Percentiles rank a stretch among this genome's conserved stretches.
phyloP scores from a whole-genome alignment of 2,329 filamentous ascomycete species.

The Monosporascus sp. region DNA sequence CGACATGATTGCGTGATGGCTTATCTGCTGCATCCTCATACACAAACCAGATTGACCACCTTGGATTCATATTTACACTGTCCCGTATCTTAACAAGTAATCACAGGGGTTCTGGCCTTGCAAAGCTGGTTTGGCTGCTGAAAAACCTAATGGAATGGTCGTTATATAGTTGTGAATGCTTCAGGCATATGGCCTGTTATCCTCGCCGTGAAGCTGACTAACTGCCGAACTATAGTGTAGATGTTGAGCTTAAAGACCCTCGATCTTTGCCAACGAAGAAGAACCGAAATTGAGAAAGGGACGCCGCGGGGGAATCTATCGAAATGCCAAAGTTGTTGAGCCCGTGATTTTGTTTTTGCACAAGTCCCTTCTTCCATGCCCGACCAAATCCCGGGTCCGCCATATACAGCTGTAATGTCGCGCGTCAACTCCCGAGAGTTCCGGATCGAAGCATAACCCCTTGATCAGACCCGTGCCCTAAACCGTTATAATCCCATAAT shows the following conservation, averaged over 20 bases:
- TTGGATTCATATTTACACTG: too few relatives aligned
- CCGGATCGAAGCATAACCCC: slow-evolving; percentile 8
- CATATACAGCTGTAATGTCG: slow-evolving; percentile 22
- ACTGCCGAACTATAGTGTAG: slow-evolving; percentile 20
- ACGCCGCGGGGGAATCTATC: slow-evolving; percentile 26
- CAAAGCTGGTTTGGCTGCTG: neutral
- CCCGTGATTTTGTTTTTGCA: slow-evolving; percentile 16
- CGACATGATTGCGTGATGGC: too few relatives aligned
- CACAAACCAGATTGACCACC: too few relatives aligned
- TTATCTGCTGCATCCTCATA: too few relatives aligned
- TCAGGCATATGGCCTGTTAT: slow-evolving; percentile 17
- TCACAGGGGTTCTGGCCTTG: too few relatives aligned
- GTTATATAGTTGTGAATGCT: slow-evolving; percentile 21
- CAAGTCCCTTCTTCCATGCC: slow-evolving; percentile 13
- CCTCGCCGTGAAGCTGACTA: slow-evolving; percentile 17
- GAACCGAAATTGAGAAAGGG: slow-evolving; percentile 14
- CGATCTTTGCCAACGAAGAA: slow-evolving; percentile 16
- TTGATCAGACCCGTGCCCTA: slow-evolving; percentile 11
- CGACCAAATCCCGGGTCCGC: slow-evolving; percentile 12
- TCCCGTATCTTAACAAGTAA: too few relatives aligned
- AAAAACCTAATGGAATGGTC: slow-evolving; percentile 9
- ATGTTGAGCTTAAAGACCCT: slow-evolving; percentile 14
- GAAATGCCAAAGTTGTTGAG: slow-evolving; percentile 16
- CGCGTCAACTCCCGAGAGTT: slow-evolving; percentile 7
- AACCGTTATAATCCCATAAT: slow-evolving; percentile 20